Conservation (phyloP, 306 rosid genomes). For the Argentina anserina region DNA sequence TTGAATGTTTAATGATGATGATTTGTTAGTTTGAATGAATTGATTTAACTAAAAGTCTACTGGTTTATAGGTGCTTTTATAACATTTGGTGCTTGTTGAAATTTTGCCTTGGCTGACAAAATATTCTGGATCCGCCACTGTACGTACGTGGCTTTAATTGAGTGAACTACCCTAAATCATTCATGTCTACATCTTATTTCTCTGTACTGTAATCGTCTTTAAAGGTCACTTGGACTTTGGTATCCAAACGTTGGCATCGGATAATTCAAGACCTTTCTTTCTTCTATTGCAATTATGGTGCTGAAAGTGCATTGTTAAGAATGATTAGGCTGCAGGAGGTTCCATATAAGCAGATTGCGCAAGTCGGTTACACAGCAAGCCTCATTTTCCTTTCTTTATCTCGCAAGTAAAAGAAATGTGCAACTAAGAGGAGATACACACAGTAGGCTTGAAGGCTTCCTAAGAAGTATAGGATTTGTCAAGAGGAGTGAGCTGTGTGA, state of each 20-base stretch:
- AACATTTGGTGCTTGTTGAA: too few species aligned
- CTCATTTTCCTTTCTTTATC: too few species aligned
- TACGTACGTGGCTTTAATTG: not conserved
- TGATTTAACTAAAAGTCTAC: too few species aligned
- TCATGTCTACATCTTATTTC: not conserved
- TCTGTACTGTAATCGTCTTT: not conserved
- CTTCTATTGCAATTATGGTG: not conserved
- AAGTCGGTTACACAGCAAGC: not conserved
- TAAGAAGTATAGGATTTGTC: not conserved
- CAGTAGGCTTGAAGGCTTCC: not conserved
- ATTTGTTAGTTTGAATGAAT: too few species aligned
- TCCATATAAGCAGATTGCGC: not conserved
- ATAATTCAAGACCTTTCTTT: not conserved
- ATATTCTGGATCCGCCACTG: too few species aligned
- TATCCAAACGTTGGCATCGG: not conserved
- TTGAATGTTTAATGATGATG: too few species aligned
- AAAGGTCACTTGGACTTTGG: not conserved
- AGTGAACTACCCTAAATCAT: not conserved
- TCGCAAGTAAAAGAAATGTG: not conserved
- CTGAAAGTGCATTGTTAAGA: not conserved
- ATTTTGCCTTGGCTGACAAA: too few species aligned
- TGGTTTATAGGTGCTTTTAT: too few species aligned
- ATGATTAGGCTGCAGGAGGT: not conserved
- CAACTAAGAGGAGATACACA: not conserved
- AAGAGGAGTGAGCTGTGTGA: conserved; percentile 49